Evolutionary conservation across 2,329 filamentous ascomycete genomes (phyloP).

Genomic region (Samsoniella hepiali): DNA sequence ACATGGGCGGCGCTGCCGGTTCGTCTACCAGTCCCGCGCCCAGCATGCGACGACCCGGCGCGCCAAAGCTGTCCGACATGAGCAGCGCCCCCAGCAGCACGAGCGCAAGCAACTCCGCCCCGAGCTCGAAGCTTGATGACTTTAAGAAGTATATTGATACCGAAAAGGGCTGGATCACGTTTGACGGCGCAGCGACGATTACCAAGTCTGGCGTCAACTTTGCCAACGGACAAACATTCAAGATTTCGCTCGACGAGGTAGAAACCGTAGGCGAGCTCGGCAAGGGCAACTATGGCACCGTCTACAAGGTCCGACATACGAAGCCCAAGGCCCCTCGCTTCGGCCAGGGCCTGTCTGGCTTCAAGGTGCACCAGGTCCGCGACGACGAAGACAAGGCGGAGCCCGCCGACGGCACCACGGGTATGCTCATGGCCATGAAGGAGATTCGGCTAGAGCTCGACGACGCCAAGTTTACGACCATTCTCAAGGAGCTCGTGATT

Average conservation of each 20-base stretch:
- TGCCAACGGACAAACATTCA: conserved; percentile 82
- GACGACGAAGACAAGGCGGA: conserved; percentile 31
- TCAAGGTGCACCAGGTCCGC: conserved; percentile 37
- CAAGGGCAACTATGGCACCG: conserved; percentile 97
- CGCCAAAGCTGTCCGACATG: conserved; percentile 46
- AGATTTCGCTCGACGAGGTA: conserved; percentile 92
- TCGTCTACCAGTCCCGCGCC: conserved; percentile 28
- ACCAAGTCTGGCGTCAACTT: conserved; percentile 91
- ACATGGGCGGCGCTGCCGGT: conserved; percentile 36
- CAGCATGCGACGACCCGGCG: conserved; percentile 31
- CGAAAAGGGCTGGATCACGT: conserved; percentile 85
- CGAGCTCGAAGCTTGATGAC: conserved; percentile 51
- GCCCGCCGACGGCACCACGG: conserved; percentile 50
- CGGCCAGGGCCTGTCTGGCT: conserved; percentile 53
- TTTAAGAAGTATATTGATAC: conserved; percentile 82
- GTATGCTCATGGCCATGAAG: conserved; percentile 97
- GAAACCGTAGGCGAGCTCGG: conserved; percentile 90
- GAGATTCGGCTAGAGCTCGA: conserved; percentile 94
- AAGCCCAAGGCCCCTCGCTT: conserved; percentile 59
- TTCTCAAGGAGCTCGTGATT: conserved; percentile 96
- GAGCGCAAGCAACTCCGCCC: conserved; percentile 30
- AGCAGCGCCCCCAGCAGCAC: conserved; percentile 20
- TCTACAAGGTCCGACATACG: conserved; percentile 91
- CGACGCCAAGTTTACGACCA: conserved; percentile 93
- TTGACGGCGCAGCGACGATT: conserved; percentile 88